Base-by-base conservation (phyloP, 2,329 filamentous ascomycete genomes). In the Penicillium sp. region DNA sequence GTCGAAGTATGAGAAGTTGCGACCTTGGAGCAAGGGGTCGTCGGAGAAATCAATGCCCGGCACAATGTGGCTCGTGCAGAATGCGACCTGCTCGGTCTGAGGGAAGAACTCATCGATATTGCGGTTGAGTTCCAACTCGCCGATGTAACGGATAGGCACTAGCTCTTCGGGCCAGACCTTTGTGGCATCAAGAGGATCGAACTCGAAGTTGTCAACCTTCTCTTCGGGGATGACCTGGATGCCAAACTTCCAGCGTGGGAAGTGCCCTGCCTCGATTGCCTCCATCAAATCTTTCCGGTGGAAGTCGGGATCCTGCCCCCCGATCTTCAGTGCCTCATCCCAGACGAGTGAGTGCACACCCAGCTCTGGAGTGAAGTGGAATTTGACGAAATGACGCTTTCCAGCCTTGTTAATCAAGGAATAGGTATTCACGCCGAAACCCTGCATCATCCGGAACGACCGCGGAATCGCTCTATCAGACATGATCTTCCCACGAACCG, bases 161-260 rank as follows among this genome's bases (percentile, higher is more conserved):
- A 86, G 74, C 12, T 93, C 88, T 68, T 94, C 88, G 0, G 90
- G 90, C 89, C 90, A 94, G 26, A 93, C 73, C 76, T 95, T 94
- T 36, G 90, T 95, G 0, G 90, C 87, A 62, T 95, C 90, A 1
- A 95, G 82, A 30, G 93, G 87, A 65, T 94, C 90, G 58, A 94
- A 93, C 7, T 93, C 90, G 58, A 93, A 95, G 16, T 89, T 84
- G 59, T 93, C 80, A 68, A 90, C 84, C 46, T 86, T 81, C 9
- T 80, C 80, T 61, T 93, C 89, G 0, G 87, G 83, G 22, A 94
- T 82, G 4, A 86, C 80, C 67, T 95, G 90, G n/a, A 95, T 86
- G 41, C 88, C 89, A 56, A 94, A 90, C 67, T 88, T 88, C 89
- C 89, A 94, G 66, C 85, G 88, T 9, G 89, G 89, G 64, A 80